Evolutionary conservation across 805 yeast species (phyloP).

Genomic region (Candida hungchunana): DNA sequence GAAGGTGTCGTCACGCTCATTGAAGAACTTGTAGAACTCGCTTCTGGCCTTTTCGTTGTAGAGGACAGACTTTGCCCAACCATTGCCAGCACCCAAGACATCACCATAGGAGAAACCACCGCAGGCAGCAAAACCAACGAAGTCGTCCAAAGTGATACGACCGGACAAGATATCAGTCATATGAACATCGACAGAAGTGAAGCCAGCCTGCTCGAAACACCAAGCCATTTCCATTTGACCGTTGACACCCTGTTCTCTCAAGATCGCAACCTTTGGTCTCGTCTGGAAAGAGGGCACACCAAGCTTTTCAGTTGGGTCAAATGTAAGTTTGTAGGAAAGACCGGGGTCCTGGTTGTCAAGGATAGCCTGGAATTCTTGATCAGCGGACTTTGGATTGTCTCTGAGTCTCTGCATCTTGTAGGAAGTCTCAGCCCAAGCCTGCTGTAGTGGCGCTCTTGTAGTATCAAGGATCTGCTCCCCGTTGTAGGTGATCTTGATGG

Average conservation of each 20-base stretch:
- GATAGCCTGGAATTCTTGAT: conserved; percentile 75
- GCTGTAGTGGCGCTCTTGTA: conserved; percentile 70
- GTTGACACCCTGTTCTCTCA: conserved; percentile 98
- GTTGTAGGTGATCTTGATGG: conserved; percentile 43
- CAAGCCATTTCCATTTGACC: conserved; percentile 99
- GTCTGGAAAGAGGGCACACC: conserved; percentile 32
- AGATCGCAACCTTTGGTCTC: conserved; percentile 88
- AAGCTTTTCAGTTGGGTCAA: conserved; percentile 50
- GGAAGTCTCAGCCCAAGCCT: conserved; percentile 83
- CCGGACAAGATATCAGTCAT: conserved; percentile 89
- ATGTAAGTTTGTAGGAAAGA: conserved; percentile 74
- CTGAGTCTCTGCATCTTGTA: conserved; percentile 85
- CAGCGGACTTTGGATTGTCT: conserved; percentile 90
- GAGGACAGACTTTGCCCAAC: conserved; percentile 97
- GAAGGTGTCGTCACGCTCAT: conserved; percentile 84
- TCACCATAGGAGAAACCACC: conserved; percentile 99
- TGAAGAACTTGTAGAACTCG: conserved; percentile 79
- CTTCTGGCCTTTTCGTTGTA: conserved; percentile 72
- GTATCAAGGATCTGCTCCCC: conserved; percentile 43
- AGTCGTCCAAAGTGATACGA: conserved; percentile 64
- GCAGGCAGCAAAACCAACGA: conserved; percentile 95
- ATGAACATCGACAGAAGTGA: conserved; percentile 90
- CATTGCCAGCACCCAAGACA: conserved; percentile 97
- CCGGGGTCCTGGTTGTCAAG: conserved; percentile 88
- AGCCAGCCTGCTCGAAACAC: conserved; percentile 93